Conservation (phyloP, 345 rosid genomes). For the Linum tenue region DNA sequence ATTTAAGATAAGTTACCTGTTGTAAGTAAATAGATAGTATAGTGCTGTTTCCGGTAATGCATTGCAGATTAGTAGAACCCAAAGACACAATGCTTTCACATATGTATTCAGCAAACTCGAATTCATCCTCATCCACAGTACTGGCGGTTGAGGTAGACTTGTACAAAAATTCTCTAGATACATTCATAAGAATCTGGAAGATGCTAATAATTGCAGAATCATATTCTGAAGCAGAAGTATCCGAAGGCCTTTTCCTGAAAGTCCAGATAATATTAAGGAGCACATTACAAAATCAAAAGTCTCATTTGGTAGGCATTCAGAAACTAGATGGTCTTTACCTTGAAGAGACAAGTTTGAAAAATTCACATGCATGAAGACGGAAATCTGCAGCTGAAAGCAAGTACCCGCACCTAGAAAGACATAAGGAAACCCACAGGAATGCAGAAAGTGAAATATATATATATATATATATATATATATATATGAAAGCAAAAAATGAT, state of each 20-base stretch:
- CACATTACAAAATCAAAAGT: neutral
- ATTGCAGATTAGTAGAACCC: conserved; percentile 75
- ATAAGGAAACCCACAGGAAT: conserved; percentile 6
- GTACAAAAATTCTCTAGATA: conserved; percentile 54
- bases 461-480: conserved; percentile 10
- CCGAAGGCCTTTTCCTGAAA: conserved; percentile 70
- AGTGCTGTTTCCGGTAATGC: conserved; percentile 46
- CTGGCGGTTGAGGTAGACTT: conserved; percentile 49
- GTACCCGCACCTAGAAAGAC: conserved; percentile 48
- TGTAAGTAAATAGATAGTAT: conserved; percentile 52
- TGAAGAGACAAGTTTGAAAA: conserved; percentile 79
- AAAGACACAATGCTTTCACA: conserved; percentile 87
- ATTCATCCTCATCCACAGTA: conserved; percentile 56
- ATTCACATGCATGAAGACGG: conserved; percentile 87
- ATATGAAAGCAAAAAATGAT: neutral
- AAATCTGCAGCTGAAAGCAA: conserved; percentile 80
- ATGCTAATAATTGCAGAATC: conserved; percentile 64
- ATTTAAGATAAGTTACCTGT: conserved; percentile 43
- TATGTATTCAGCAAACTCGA: conserved; percentile 68
- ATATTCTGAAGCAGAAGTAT: conserved; percentile 59
- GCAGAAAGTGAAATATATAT: conserved; percentile 8
- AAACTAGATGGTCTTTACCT: conserved; percentile 36
- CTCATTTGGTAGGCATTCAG: conserved; percentile 8
- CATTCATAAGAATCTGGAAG: conserved; percentile 71
- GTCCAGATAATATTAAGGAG: conserved; percentile 14